Base-by-base conservation (phyloP, 1,139 yeast species). In the Pichiaceae sp. region DNA sequence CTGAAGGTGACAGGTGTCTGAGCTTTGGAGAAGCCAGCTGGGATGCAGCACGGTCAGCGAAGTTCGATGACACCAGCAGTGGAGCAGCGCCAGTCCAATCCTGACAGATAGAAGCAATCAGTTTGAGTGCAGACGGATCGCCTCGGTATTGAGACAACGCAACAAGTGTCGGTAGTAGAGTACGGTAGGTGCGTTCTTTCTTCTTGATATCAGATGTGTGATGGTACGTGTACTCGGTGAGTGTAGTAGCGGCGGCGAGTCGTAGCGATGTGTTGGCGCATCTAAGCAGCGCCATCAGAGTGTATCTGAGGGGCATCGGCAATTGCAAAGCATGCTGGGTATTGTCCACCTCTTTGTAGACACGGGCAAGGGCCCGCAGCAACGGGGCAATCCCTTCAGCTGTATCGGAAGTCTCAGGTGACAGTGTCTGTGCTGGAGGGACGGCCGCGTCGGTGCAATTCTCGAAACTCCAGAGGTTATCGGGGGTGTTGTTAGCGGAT, bases 281-380 rank as follows among this genome's bases (percentile, higher is more conserved):
- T 28, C 50, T 53, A 29, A 60, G 42, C 6, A 57, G 46, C 2
- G 60, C 48, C 2, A 51, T 47, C 21, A 59, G 37, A 4, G 52
- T 48, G 38, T 56, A 58, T 25, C 54, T 57, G 5, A 56, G 37
- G 12, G 55, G 52, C 24, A 42, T 40, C 1, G 74, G 68, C 56
- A 74, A 59, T 35, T 62, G 60, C 16, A 14, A 5, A 8, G 8
- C 14, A 14, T 25, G n/a, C 8, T 25, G 14, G 5, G 32, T 17
- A 29, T 14, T 7, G n/a, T 17, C 9, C 44, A 75, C 61, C 38
- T 64, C 62, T 4, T 66, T 39, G 32, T 8, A 38, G 40, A 34
- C 36, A 35, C 40, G 36, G 0, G 61, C 43, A 7, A 59, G 36
- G 0, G 63, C 52, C 31, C 49, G 55, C 6, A 60, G 31, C 24